phyloP scores from a whole-genome alignment of 768 basidiomycete species.

The Hericium rajendrae region DNA sequence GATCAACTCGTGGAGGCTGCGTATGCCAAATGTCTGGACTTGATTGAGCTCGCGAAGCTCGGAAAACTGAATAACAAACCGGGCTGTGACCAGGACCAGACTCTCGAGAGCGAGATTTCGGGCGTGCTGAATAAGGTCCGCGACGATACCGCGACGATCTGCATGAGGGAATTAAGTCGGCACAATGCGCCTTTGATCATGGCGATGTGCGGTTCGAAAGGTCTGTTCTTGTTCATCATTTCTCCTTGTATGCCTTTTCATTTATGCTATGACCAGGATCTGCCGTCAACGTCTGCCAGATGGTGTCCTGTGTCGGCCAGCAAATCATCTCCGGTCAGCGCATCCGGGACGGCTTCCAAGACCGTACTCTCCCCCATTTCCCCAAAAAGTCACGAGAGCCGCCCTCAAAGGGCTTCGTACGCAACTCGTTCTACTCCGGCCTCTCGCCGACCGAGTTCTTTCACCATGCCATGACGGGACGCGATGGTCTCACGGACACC shows the following conservation, averaged over 20 bases:
- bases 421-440: conserved; percentile 94
- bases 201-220: conserved; percentile 99
- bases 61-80: conserved; percentile 93
- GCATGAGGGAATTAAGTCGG: conserved; percentile 93
- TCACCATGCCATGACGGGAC: conserved; percentile 97
- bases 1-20: conserved; percentile 80
- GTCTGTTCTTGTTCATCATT: conserved; percentile 30
- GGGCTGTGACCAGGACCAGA: conserved; percentile 96
- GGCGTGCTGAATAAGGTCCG: conserved; percentile 90
- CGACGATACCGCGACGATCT: conserved; percentile 92
- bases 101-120: conserved; percentile 93
- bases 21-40: conserved; percentile 76
- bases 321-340: conserved; percentile 98
- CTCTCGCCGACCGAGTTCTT: conserved; percentile 91
- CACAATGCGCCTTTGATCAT: conserved; percentile 97
- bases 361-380: conserved; percentile 97
- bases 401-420: conserved; percentile 95
- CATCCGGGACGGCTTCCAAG: conserved; percentile 98
- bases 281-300: conserved; percentile 98
- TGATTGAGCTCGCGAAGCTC: conserved; percentile 84
- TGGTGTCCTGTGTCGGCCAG: conserved; percentile 99
- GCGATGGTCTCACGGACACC: conserved; percentile 97
- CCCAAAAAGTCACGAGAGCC: conserved; percentile 95
- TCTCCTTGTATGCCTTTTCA: no score
- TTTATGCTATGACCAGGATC: conserved; percentile 50